A percentile compares a stretch with the other conserved stretches of the same genome.
phyloP scores from a whole-genome alignment of 257 asterid genomes.

The Solanum tarapatanum region DNA sequence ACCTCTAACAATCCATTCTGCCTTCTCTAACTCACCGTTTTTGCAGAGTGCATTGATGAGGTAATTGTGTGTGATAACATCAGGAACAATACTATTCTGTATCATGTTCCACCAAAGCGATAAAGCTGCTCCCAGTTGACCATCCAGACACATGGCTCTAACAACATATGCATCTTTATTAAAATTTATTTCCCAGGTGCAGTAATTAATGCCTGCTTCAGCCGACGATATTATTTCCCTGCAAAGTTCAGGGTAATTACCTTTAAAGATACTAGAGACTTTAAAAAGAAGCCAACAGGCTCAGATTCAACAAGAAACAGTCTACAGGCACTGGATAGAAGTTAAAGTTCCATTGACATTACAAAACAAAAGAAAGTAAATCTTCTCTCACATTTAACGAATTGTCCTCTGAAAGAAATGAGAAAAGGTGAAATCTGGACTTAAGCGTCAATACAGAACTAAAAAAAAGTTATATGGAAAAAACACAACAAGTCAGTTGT shows the following conservation, averaged over 20 bases:
- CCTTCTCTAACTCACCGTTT: constrained; percentile 47
- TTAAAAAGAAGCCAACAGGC: not conserved
- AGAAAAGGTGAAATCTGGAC: not conserved
- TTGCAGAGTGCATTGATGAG: constrained; percentile 67
- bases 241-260: not conserved
- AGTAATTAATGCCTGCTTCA: constrained; percentile 11
- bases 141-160: constrained; percentile 59
- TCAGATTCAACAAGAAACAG: not conserved
- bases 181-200: constrained; percentile 12
- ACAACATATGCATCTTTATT: constrained; percentile 19
- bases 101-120: constrained; percentile 45
- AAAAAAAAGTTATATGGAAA: not conserved
- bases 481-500: not conserved
- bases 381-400: not conserved
- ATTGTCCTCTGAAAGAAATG: not conserved
- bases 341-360: not conserved
- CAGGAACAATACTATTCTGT: constrained; percentile 40
- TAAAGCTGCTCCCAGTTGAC: constrained; percentile 49
- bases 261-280: not conserved
- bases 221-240: constrained; percentile 38
- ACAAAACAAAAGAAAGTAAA: not conserved
- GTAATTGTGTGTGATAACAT: constrained; percentile 58
- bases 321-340: not conserved
- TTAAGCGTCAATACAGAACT: not conserved
- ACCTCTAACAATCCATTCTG: constrained; percentile 52